Evolutionary conservation across 192 early-diverging fungal species (phyloP).

Genomic region (Coemansia sp.): DNA sequence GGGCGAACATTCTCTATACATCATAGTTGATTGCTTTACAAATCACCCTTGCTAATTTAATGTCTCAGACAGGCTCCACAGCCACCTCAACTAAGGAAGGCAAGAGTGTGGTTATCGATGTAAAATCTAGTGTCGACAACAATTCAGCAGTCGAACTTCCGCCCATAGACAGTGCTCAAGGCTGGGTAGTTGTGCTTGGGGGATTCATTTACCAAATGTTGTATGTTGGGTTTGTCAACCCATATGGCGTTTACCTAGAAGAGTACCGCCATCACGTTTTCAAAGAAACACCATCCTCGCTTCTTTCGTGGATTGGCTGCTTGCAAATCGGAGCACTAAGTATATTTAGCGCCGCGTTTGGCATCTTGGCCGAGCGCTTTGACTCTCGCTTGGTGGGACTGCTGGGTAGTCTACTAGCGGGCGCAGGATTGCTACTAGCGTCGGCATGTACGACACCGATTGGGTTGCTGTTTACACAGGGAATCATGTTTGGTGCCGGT

Average conservation of each 20-base stretch:
- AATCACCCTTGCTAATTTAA: too few species aligned
- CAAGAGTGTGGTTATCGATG: too few species aligned
- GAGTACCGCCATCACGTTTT: constrained; percentile 24
- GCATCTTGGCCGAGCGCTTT: constrained; percentile 26
- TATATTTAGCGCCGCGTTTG: constrained; percentile 22
- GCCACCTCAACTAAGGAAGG: too few species aligned
- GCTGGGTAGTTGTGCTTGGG: constrained; percentile 31
- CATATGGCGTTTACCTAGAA: constrained; percentile 29
- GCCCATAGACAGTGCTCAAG: too few species aligned
- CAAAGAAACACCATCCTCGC: constrained; percentile 13
- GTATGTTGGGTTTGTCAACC: constrained; percentile 18
- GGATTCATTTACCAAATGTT: constrained; percentile 31
- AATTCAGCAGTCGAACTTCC: too few species aligned
- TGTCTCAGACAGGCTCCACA: too few species aligned
- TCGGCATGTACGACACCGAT: constrained; percentile 41
- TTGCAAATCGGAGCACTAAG: constrained; percentile 35
- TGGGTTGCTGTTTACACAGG: constrained; percentile 68
- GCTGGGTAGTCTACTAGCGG: constrained; percentile 10
- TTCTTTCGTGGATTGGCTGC: constrained; percentile 38
- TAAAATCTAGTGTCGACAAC: too few species aligned
- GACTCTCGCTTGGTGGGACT: constrained; percentile 4
- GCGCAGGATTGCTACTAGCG: constrained; percentile 15
- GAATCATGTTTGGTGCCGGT: constrained; percentile 67
- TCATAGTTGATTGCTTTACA: too few species aligned
- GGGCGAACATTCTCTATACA: too few species aligned